A percentile compares a stretch with the other conserved stretches of the same genome.
phyloP scores from a whole-genome alignment of 2,329 filamentous ascomycete genomes.

The Calonectria multiphialidica region DNA sequence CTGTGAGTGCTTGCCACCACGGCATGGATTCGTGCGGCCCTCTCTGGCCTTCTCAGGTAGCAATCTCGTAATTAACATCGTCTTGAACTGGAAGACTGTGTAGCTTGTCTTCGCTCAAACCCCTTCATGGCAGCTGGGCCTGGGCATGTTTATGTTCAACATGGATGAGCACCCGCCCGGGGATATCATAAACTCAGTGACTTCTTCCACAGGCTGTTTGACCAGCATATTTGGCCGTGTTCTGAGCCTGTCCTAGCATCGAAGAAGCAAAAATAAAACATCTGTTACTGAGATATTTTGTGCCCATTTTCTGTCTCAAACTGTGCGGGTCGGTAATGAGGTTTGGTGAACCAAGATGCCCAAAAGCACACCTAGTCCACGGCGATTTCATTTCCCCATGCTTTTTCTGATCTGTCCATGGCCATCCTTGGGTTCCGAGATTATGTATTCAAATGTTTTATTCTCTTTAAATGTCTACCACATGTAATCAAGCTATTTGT shows the following conservation, averaged over 20 bases:
- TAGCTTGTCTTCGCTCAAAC: neutral
- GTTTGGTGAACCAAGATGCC: neutral
- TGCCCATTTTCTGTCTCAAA: neutral
- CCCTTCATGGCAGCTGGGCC: no score
- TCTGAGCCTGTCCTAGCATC: neutral
- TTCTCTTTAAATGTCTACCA: no score
- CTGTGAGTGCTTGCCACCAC: neutral
- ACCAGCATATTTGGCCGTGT: no score
- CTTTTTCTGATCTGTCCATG: no score
- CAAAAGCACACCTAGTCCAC: neutral
- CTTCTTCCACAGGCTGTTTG: neutral
- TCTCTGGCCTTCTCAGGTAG: neutral
- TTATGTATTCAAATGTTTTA: no score
- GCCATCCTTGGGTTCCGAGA: no score
- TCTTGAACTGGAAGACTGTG: neutral
- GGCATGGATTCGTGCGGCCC: neutral
- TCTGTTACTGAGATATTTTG: neutral
- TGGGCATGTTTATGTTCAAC: no score
- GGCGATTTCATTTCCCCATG: no score
- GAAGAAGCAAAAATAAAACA: neutral
- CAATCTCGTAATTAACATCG: neutral
- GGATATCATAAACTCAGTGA: no score
- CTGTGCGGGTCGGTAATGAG: neutral
- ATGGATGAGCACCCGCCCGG: no score
- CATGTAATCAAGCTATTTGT: no score